Conservation (phyloP, 2,329 filamentous ascomycete species). For the Metarhizium humberi region DNA sequence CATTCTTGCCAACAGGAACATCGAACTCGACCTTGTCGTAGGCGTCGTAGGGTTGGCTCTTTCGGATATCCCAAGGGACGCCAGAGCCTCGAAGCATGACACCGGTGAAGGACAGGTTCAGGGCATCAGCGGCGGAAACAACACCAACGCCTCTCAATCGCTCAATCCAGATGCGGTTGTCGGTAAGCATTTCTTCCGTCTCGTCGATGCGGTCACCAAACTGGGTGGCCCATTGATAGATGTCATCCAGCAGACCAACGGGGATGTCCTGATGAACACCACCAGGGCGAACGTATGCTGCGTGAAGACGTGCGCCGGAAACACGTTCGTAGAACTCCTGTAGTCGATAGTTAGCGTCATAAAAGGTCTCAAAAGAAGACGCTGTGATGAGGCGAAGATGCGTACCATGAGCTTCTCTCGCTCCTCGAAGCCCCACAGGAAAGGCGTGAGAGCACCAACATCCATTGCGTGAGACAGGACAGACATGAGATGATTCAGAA, state of each 20-base stretch:
- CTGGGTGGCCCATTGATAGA: conserved; percentile 99
- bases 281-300: conserved; percentile 92
- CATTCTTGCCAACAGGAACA: conserved; percentile 90
- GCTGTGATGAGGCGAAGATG: conserved; percentile 1
- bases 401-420: conserved; percentile 98
- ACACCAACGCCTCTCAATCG: conserved; percentile 87
- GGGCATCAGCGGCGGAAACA: conserved; percentile 82
- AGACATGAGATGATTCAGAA: conserved; percentile 97
- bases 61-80: conserved; percentile 92
- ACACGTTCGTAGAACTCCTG: conserved; percentile 99
- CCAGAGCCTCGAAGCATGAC: conserved; percentile 97
- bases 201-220: conserved; percentile 98
- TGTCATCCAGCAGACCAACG: conserved; percentile 89
- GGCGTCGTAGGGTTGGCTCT: conserved; percentile 93
- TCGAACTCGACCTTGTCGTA: conserved; percentile 98
- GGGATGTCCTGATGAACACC: conserved; percentile 95
- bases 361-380: background rate
- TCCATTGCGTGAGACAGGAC: conserved; percentile 97
- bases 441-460: conserved; percentile 93
- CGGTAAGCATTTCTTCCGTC: conserved; percentile 95
- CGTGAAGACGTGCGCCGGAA: conserved; percentile 92
- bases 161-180: conserved; percentile 98
- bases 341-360: background rate
- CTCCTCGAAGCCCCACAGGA: conserved; percentile 99
- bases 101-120: conserved; percentile 93